A percentile compares a stretch with the other conserved stretches of the same genome.
phyloP scores from a whole-genome alignment of 2,329 filamentous ascomycete genomes.

The Graphiopsis chlorocephala region DNA sequence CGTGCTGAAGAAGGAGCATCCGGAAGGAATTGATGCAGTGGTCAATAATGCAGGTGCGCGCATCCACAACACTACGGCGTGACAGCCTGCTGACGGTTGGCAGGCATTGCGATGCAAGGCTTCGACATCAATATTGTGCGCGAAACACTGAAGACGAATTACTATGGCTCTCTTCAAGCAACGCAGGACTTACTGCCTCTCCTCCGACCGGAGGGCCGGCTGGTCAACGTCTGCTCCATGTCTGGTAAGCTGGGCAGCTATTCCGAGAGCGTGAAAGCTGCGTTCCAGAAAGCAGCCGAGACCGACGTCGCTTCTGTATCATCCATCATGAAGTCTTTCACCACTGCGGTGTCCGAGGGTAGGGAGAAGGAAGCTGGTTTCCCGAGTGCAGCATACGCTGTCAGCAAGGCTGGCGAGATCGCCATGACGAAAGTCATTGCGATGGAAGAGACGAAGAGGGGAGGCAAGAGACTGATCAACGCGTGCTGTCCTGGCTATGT shows the following conservation, averaged over 20 bases:
- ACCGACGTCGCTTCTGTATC: conserved; percentile 41
- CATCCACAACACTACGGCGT: background rate
- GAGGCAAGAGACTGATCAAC: conserved; percentile 32
- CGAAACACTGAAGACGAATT: conserved; percentile 51
- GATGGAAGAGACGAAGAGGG: conserved; percentile 27
- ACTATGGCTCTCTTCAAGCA: conserved; percentile 51
- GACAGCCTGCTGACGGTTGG: background rate
- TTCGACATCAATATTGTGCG: conserved; percentile 49
- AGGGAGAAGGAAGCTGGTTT: conserved; percentile 49
- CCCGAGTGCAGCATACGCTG: conserved; percentile 50
- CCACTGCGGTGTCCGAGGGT: conserved; percentile 44
- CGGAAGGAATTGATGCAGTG: conserved; percentile 51
- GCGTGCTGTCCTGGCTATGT: conserved; percentile 38
- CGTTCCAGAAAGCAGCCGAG: conserved; percentile 39
- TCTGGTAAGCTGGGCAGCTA: conserved; percentile 48
- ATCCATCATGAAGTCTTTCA: conserved; percentile 50
- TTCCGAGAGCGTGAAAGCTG: conserved; percentile 40
- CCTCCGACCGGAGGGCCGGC: conserved; percentile 44
- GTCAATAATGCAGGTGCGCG: conserved; percentile 51
- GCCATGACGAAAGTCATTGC: conserved; percentile 37
- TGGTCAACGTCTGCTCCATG: conserved; percentile 51
- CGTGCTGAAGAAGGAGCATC: conserved; percentile 44
- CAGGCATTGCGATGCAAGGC: conserved; percentile 29
- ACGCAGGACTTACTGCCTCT: conserved; percentile 47
- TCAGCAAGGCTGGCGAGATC: conserved; percentile 38